Conservation (phyloP, 2,329 filamentous ascomycete species). For the Alternaria brassicicola region DNA sequence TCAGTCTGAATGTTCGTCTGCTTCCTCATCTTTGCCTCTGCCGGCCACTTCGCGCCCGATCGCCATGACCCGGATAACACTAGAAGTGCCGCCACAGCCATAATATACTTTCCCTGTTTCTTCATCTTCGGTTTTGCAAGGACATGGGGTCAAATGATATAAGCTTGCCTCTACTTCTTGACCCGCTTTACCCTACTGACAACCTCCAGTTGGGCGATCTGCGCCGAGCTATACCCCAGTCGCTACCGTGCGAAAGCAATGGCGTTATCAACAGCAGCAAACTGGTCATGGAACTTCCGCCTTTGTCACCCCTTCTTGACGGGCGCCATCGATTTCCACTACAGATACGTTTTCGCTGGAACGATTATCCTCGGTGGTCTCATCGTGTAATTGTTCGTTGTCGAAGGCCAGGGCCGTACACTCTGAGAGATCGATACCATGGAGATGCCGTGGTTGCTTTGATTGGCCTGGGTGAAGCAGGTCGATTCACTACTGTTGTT, state of each 20-base stretch:
- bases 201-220: constrained; percentile 63
- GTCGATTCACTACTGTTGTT: neutral
- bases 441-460: neutral
- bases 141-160: constrained; percentile 70
- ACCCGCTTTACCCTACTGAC: constrained; percentile 42
- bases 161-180: neutral
- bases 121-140: constrained; percentile 70
- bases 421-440: constrained; percentile 78
- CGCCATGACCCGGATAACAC: constrained; percentile 35
- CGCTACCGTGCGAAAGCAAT: constrained; percentile 55
- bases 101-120: constrained; percentile 71
- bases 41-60: constrained; percentile 53
- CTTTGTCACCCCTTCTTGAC: constrained; percentile 84
- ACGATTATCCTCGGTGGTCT: constrained; percentile 68
- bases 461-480: constrained; percentile 5
- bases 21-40: constrained; percentile 60
- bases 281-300: constrained; percentile 55
- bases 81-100: constrained; percentile 53
- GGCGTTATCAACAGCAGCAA: constrained; percentile 51
- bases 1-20: constrained; percentile 59
- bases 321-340: constrained; percentile 69
- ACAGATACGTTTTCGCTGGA: constrained; percentile 76
- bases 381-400: constrained; percentile 77
- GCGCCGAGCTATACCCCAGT: constrained; percentile 68
- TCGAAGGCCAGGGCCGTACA: constrained; percentile 73